Evolutionary conservation across 2,329 filamentous ascomycete species (phyloP).

Genomic region (Bipolaris victoriae): DNA sequence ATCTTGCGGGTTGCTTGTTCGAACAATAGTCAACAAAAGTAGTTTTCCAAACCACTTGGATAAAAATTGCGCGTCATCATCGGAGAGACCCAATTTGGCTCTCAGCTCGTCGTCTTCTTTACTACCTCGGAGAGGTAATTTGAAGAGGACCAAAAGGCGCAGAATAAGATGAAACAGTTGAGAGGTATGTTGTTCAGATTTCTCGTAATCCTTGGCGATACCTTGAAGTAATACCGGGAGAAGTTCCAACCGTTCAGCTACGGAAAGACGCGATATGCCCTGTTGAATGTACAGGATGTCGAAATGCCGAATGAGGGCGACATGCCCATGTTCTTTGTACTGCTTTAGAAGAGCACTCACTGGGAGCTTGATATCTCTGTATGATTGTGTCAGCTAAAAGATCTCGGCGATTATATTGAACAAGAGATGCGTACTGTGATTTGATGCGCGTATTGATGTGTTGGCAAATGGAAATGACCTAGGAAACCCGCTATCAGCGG

Average conservation of each 20-base stretch:
- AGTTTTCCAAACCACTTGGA: constrained; percentile 78
- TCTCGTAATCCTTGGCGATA: constrained; percentile 65
- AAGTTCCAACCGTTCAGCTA: constrained; percentile 70
- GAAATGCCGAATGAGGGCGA: constrained; percentile 80
- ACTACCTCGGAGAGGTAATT: constrained; percentile 76
- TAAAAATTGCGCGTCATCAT: constrained; percentile 75
- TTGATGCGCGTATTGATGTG: constrained; percentile 72
- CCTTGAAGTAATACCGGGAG: constrained; percentile 73
- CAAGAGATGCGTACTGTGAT: constrained; percentile 51
- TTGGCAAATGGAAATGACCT: constrained; percentile 72
- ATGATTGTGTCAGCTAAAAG: constrained; percentile 17
- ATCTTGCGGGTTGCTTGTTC: constrained; percentile 46
- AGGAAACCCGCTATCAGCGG: constrained; percentile 42
- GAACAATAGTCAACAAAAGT: constrained; percentile 65
- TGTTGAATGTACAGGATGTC: constrained; percentile 90
- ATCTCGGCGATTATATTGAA: background rate
- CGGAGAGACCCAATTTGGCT: constrained; percentile 67
- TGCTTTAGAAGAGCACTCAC: constrained; percentile 85
- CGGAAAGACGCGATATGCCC: constrained; percentile 68
- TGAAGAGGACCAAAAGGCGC: constrained; percentile 72
- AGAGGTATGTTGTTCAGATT: constrained; percentile 62
- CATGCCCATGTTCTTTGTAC: constrained; percentile 76
- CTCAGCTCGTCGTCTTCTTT: constrained; percentile 77
- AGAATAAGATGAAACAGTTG: constrained; percentile 84
- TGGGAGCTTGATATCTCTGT: constrained; percentile 72